A percentile compares a stretch with the other conserved stretches of the same genome.
These are phyloP conservation scores for Aspergillus hancockii DNA, from an alignment of 495 filamentous ascomycete species.

Conservation along the genomic window DNA sequence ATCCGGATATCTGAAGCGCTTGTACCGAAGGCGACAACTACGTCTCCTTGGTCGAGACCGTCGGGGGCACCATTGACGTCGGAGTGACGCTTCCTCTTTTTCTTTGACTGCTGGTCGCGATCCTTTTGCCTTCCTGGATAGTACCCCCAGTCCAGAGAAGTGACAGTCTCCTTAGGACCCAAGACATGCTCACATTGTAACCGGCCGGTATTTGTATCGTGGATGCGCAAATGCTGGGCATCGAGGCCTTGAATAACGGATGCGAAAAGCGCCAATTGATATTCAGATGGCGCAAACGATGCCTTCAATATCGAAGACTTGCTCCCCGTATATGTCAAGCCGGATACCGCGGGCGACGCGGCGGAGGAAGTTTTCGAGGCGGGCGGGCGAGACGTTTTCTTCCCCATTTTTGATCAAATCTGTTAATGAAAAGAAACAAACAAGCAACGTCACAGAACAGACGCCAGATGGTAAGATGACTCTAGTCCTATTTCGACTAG, in stretches of 20 bases:
- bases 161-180: slow-evolving; percentile 50
- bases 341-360: slow-evolving; percentile 43
- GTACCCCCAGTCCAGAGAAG: slow-evolving; percentile 61
- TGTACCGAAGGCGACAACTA: slow-evolving; percentile 57
- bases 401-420: slow-evolving; percentile 44
- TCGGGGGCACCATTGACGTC: slow-evolving; percentile 44
- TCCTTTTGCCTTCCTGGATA: slow-evolving; percentile 37
- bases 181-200: slow-evolving; percentile 59
- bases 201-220: slow-evolving; percentile 58
- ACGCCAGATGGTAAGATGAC: slow-evolving; percentile 2
- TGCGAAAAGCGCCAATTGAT: slow-evolving; percentile 59
- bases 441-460: neutral
- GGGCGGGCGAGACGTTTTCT: slow-evolving; percentile 48
- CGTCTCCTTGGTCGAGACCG: slow-evolving; percentile 40
- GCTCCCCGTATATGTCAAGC: slow-evolving; percentile 36
- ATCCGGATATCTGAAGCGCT: slow-evolving; percentile 55
- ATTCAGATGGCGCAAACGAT: slow-evolving; percentile 56
- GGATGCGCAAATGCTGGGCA: slow-evolving; percentile 59
- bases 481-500: slow-evolving; percentile 18
- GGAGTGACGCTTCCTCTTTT: slow-evolving; percentile 57
- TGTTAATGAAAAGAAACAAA: slow-evolving; percentile 8
- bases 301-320: slow-evolving; percentile 54
- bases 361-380: slow-evolving; percentile 50
- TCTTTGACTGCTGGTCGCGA: slow-evolving; percentile 46
- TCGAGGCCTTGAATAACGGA: slow-evolving; percentile 61